Conservation (phyloP, 2,329 filamentous ascomycete species). For the Trichoderma sp. region DNA sequence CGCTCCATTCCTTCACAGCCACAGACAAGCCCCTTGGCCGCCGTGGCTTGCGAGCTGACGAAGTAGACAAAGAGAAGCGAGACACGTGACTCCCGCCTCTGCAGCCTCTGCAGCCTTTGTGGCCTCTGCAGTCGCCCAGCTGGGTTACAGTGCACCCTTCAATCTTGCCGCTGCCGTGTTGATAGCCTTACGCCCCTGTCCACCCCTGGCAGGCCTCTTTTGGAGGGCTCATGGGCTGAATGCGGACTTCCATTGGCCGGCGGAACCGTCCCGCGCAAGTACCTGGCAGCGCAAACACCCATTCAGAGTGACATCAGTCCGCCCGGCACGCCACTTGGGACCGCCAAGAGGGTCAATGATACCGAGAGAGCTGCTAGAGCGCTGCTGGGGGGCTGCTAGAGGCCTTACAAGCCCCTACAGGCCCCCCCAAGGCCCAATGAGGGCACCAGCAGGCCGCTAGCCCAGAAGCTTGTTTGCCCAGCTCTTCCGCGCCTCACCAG, state of each 20-base stretch:
- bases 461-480: slow-evolving; percentile 14
- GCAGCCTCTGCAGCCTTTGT: neutral
- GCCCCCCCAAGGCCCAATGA: neutral
- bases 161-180: neutral
- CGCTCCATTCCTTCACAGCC: slow-evolving; percentile 1
- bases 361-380: neutral
- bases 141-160: neutral
- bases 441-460: neutral
- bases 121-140: neutral
- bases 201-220: slow-evolving; percentile 5
- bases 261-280: neutral
- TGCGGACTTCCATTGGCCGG: neutral
- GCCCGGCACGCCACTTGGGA: neutral
- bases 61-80: neutral
- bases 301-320: slow-evolving; percentile 6
- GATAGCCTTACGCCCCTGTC: slow-evolving; percentile 1
- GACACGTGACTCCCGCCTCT: neutral
- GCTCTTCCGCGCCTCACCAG: neutral
- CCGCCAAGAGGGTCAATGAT: neutral
- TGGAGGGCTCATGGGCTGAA: slow-evolving; percentile 10
- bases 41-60: neutral
- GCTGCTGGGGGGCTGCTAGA: neutral
- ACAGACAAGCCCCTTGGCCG: neutral
- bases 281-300: slow-evolving; percentile 9
- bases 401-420: neutral